phyloP scores from a whole-genome alignment of 2,329 filamentous ascomycete species.

The Sarocladium kiliense region DNA sequence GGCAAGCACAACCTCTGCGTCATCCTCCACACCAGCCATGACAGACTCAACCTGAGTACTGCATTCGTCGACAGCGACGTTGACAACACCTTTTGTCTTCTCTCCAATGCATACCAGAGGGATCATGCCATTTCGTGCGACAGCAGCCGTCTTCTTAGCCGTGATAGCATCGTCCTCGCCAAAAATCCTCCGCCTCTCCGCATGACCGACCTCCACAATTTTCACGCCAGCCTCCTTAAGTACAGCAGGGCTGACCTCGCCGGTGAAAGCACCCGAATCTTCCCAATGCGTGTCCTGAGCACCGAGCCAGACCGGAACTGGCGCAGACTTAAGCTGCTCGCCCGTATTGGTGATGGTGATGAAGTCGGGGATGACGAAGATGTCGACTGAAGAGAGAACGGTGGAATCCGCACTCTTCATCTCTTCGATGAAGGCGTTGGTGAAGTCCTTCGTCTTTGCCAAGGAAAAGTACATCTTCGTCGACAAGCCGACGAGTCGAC shows the following conservation, averaged over 20 bases:
- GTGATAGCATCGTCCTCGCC: constrained; percentile 67
- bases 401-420: constrained; percentile 35
- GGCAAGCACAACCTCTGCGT: constrained; percentile 68
- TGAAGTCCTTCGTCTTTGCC: constrained; percentile 53
- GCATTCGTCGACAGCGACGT: constrained; percentile 61
- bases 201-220: constrained; percentile 76
- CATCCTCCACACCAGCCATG: constrained; percentile 52
- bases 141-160: constrained; percentile 64
- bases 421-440: constrained; percentile 41
- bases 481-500: constrained; percentile 66
- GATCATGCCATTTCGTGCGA: constrained; percentile 62
- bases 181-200: constrained; percentile 68
- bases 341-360: constrained; percentile 56
- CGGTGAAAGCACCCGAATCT: constrained; percentile 68
- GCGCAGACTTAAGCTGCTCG: constrained; percentile 37
- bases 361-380: constrained; percentile 77
- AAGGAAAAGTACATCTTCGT: constrained; percentile 79
- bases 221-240: constrained; percentile 63
- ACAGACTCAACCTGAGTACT: constrained; percentile 63
- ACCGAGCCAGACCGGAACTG: constrained; percentile 48
- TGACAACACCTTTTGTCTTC: constrained; percentile 44
- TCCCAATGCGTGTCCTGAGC: constrained; percentile 74
- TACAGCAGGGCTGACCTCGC: constrained; percentile 66
- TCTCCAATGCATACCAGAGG: constrained; percentile 82
- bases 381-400: constrained; percentile 50